A percentile compares a stretch with the other conserved stretches of the same genome.
These are phyloP conservation scores for Fusarium palustre DNA, from an alignment of 2,329 filamentous ascomycete species.

Conservation along the genomic window DNA sequence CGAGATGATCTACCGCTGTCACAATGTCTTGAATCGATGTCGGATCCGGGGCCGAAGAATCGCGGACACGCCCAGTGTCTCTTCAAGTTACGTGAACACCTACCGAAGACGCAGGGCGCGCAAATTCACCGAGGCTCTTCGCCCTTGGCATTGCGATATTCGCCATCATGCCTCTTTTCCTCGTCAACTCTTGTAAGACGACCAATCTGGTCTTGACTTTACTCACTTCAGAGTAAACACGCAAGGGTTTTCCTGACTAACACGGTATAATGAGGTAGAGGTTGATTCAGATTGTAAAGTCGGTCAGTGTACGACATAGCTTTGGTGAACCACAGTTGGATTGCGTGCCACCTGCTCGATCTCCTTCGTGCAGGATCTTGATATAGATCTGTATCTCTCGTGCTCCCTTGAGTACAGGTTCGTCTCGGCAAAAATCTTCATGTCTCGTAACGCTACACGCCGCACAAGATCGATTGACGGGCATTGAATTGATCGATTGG, in stretches of 20 bases:
- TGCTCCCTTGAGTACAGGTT: not conserved
- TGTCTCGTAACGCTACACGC: not conserved
- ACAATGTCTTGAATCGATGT: slow-evolving; percentile 23
- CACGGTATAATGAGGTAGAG: slow-evolving; percentile 9
- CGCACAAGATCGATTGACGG: not conserved
- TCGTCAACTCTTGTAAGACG: slow-evolving; percentile 10
- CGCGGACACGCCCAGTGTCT: slow-evolving; percentile 22
- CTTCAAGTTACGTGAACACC: not conserved
- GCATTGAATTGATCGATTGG: slow-evolving; percentile 1
- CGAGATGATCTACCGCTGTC: slow-evolving; percentile 28
- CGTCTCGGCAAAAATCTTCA: slow-evolving; percentile 10
- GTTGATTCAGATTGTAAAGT: not conserved
- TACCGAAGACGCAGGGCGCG: slow-evolving; percentile 6
- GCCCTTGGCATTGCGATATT: not conserved
- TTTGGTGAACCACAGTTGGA: not conserved
- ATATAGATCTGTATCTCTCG: not conserved
- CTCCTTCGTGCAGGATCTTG: slow-evolving; percentile 13
- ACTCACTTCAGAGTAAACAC: not conserved
- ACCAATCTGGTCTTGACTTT: not conserved
- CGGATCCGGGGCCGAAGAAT: slow-evolving; percentile 34
- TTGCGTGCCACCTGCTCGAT: not conserved
- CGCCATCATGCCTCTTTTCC: not conserved
- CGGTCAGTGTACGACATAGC: not conserved
- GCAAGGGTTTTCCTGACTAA: slow-evolving; percentile 5
- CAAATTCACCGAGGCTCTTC: slow-evolving; percentile 5